phyloP scores from a whole-genome alignment of 805 yeast genomes.

The Metschnikowia continentalis region DNA sequence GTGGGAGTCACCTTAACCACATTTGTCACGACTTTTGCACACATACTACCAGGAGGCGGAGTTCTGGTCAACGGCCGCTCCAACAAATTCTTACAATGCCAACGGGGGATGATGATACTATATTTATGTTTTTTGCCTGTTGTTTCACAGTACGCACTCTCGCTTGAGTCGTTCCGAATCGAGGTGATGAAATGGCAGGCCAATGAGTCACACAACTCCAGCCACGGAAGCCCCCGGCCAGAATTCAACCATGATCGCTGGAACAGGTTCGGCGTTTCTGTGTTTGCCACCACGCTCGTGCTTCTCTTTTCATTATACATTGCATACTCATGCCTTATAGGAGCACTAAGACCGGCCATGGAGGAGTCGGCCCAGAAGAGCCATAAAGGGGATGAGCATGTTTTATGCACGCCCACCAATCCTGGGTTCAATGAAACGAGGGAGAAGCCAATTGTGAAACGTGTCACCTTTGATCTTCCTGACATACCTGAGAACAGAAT shows the following conservation, averaged over 20 bases:
- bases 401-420: neutral
- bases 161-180: neutral
- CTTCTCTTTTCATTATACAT: neutral
- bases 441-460: constrained; percentile 2
- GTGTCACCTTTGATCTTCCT: constrained; percentile 6
- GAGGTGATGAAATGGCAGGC: constrained; percentile 2
- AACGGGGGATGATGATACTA: neutral
- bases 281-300: neutral
- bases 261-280: neutral
- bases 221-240: neutral
- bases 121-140: neutral
- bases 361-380: neutral
- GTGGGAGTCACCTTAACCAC: neutral
- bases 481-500: constrained; percentile 1
- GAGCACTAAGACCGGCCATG: neutral
- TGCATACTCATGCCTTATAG: neutral
- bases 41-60: neutral
- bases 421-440: neutral
- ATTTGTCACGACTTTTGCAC: neutral
- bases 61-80: neutral
- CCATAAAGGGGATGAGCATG: neutral
- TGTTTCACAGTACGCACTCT: neutral
- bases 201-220: neutral
- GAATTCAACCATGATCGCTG: constrained; percentile 1
- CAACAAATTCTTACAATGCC: neutral